Evolutionary conservation across 2,329 filamentous ascomycete species (phyloP).

Genomic region (Lizonia empirigonia): DNA sequence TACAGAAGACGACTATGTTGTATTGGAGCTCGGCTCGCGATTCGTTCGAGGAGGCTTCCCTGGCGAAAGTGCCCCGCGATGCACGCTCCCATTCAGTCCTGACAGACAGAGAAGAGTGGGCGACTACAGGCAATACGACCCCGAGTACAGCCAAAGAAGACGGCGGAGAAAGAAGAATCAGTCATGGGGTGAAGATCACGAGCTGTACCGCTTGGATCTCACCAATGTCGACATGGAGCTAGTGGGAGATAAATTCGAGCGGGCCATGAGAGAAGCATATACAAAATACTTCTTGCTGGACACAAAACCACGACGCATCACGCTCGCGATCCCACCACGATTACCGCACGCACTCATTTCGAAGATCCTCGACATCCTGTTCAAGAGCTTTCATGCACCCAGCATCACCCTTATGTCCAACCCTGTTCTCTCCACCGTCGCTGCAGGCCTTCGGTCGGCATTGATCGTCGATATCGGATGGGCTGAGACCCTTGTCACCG

Average conservation of each 20-base stretch:
- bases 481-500: conserved; percentile 85
- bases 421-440: conserved; percentile 74
- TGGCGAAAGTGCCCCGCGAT: conserved; percentile 76
- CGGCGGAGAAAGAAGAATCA: conserved; percentile 54
- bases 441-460: conserved; percentile 83
- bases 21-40: conserved; percentile 82
- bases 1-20: conserved; percentile 76
- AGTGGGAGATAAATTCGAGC: conserved; percentile 84
- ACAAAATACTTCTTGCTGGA: conserved; percentile 75
- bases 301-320: conserved; percentile 74
- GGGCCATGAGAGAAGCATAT: conserved; percentile 79
- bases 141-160: conserved; percentile 58
- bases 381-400: conserved; percentile 79
- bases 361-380: conserved; percentile 75
- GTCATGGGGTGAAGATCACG: conserved; percentile 66
- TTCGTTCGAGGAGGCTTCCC: conserved; percentile 84
- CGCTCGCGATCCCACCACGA: conserved; percentile 76
- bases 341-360: conserved; percentile 80
- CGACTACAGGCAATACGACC: conserved; percentile 76
- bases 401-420: conserved; percentile 80
- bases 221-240: conserved; percentile 75
- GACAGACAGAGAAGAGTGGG: conserved; percentile 78
- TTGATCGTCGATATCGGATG: conserved; percentile 90
- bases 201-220: conserved; percentile 82
- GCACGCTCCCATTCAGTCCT: conserved; percentile 73